These are phyloP conservation scores for Dryas drummondii DNA, from an alignment of 306 rosid genomes.

Conservation along the genomic window DNA sequence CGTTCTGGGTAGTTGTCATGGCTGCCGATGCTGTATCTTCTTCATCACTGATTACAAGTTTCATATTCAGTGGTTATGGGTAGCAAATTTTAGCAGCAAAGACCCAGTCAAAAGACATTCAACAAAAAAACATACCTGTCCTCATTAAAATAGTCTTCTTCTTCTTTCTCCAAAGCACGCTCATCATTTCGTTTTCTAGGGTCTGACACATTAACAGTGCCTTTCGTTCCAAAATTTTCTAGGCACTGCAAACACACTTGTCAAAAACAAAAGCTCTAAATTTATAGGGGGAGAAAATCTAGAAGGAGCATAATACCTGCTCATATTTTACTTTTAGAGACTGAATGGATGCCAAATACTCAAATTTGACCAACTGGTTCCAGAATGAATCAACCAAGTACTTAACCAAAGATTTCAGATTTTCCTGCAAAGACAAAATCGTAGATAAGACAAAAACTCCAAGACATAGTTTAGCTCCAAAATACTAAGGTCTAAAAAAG, in stretches of 20 bases:
- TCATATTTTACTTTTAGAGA: conserved; percentile 83
- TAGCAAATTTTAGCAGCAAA: conserved; percentile 14
- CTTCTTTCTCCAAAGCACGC: conserved; percentile 89
- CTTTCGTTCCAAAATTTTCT: conserved; percentile 67
- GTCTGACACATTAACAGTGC: conserved; percentile 48
- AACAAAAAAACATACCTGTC: conserved; percentile 57
- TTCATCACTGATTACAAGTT: conserved; percentile 64
- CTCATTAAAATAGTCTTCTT: conserved; percentile 87
- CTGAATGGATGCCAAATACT: conserved; percentile 57
- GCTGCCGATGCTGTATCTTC: conserved; percentile 84
- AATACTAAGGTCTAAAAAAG: conserved; percentile 20
- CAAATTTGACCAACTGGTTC: conserved; percentile 74
- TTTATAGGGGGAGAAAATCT: conserved; percentile 14
- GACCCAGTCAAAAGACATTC: background rate
- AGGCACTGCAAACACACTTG: conserved; percentile 57
- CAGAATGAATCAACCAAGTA: conserved; percentile 81
- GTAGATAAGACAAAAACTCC: conserved; percentile 12
- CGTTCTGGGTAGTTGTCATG: conserved; percentile 45
- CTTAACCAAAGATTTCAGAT: conserved; percentile 58
- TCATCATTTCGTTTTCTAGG: conserved; percentile 77
- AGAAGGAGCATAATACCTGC: conserved; percentile 56
- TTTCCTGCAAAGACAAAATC: conserved; percentile 57
- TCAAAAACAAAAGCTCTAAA: conserved; percentile 18
- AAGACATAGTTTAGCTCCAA: conserved; percentile 18
- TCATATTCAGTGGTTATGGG: conserved; percentile 21